Evolutionary conservation across 352 stramenopile genomes (phyloP).

Genomic region (Phytophthora tentaculata): DNA sequence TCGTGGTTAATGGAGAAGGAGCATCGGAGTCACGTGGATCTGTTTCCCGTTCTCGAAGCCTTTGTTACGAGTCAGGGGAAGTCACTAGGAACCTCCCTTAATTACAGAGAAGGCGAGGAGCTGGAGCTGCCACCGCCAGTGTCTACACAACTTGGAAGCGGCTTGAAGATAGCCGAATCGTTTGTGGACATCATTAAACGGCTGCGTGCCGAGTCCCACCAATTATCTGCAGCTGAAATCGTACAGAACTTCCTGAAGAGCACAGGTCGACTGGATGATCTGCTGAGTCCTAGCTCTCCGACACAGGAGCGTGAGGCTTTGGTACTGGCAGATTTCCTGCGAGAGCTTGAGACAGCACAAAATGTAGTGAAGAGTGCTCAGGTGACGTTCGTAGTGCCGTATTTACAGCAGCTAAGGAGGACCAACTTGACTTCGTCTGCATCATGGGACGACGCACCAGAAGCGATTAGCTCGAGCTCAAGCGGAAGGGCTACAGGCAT

Average conservation of each 20-base stretch:
- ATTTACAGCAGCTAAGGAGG: conserved; percentile 67
- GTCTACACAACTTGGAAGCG: conserved; percentile 25
- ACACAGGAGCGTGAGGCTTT: conserved; percentile 65
- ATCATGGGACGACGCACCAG: conserved; percentile 22
- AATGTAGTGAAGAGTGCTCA: conserved; percentile 59
- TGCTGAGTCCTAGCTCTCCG: conserved; percentile 57
- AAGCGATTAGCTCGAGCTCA: conserved; percentile 1
- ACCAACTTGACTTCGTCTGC: conserved; percentile 39
- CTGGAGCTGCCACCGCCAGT: conserved; percentile 11
- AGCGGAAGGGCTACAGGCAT: conserved; percentile 26
- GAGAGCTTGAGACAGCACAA: conserved; percentile 65
- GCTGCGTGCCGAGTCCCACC: conserved; percentile 55
- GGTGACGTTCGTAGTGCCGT: conserved; percentile 76
- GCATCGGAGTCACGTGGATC: conserved; percentile 47
- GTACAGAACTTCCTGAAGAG: conserved; percentile 69
- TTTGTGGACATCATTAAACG: conserved; percentile 55
- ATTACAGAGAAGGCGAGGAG: conserved; percentile 15
- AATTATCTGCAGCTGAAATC: conserved; percentile 58
- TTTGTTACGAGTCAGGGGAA: conserved; percentile 51
- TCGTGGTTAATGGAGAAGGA: conserved; percentile 75
- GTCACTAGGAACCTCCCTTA: conserved; percentile 24
- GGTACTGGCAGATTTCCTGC: conserved; percentile 69
- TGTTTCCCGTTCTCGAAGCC: conserved; percentile 57
- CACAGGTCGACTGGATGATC: conserved; percentile 45
- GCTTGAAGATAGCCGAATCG: conserved; percentile 32